Base-by-base conservation (phyloP, 2,329 filamentous ascomycete genomes). In the Fusarium algeriense region DNA sequence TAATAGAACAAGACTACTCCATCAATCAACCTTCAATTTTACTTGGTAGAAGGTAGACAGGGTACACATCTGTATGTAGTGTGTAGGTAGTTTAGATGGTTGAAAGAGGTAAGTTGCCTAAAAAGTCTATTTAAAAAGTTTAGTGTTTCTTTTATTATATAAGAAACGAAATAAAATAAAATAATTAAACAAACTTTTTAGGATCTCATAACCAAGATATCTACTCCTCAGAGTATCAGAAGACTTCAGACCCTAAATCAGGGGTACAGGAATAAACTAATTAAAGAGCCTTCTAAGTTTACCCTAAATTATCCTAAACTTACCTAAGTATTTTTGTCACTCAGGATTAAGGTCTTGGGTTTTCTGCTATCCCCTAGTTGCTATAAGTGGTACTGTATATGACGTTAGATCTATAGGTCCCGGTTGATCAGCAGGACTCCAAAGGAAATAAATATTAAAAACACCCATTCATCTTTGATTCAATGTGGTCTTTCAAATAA, bases 401-500 rank as follows among this genome's bases (percentile, higher is more conserved):
- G 69, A 72, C 69, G 69, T 72, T 43, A 19, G 59, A 58, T 65
- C 45, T 50, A 67, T 63, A 41, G 14, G 40, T 38, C 45, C 35
- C 14, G 13, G 28, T 30, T 48, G 20, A 17, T 35, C 20, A 43
- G 35, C 19, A 55, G n/a, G 30, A 53, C 59, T 26, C 14, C 20
- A 6, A 38, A 53, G 28, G 15, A 6, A 14, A 35, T 19, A 20
- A 23, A 11, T 17, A 17, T n/a, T 28, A 35, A 38, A 37, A 26
- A 30, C 19, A 35, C 20, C 14, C 11, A 30, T 30, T 30, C n/a
- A 26, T 17, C 34, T 19, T 23, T 30, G 13, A 23, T 32, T 20
- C 32, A 41, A 6, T 30, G 15, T 35, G 9, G 38, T 35, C 17
- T 28, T 26, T 34, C 41, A 40, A 32, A 15, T 11, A 12, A 28